Evolutionary conservation across 257 asterid species (phyloP).

Genomic region (Solanum sitiens): DNA sequence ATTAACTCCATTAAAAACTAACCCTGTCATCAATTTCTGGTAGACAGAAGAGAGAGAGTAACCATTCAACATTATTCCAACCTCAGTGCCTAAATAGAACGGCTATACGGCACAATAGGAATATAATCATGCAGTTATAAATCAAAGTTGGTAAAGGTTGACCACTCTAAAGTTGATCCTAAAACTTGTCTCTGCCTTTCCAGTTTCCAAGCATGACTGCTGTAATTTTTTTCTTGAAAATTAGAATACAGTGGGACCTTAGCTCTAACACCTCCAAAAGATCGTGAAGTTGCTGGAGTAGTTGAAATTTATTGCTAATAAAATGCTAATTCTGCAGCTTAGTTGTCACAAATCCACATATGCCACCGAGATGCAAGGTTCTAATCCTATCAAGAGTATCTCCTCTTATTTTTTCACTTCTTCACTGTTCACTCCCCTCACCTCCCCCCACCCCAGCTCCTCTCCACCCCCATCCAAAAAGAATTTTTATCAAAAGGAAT

Average conservation of each 20-base stretch:
- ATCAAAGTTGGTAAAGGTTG: background rate
- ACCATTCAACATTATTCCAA: background rate
- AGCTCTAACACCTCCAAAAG: background rate
- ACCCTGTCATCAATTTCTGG: background rate
- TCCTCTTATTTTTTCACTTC: background rate
- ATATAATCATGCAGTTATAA: background rate
- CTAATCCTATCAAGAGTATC: background rate
- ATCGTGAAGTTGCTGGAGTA: background rate
- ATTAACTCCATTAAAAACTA: background rate
- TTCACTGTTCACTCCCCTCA: background rate
- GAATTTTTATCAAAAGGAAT: background rate
- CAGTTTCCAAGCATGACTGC: background rate
- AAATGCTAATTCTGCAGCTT: background rate
- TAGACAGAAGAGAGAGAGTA: background rate
- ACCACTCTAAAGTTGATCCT: background rate
- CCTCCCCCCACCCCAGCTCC: background rate
- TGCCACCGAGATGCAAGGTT: background rate
- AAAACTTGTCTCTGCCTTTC: background rate
- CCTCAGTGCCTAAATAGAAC: background rate
- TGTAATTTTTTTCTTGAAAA: background rate
- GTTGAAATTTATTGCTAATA: background rate
- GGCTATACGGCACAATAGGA: background rate
- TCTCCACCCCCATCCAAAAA: background rate
- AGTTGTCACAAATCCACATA: background rate
- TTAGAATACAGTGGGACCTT: background rate